Evolutionary conservation across 176 grass and related monocot genomes (phyloP), one percentile per base, ranked within the genome.

Genomic region (barley (Hordeum vulgare)): DNA sequence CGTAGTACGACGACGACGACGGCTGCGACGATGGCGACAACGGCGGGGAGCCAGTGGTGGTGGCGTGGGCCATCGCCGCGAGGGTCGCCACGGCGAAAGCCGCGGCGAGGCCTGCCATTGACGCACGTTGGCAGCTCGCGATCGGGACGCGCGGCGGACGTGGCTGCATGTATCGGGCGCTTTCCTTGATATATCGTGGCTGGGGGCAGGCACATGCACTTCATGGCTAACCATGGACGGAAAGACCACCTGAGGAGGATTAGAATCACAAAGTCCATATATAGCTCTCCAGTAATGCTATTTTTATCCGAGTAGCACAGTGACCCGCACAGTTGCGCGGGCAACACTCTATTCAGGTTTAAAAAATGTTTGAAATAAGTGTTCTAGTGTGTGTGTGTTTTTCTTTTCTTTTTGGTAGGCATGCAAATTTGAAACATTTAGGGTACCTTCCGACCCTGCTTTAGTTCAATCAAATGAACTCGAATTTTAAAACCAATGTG

Each of bases 71-170:
- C 20, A 66, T 61, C 0, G 79, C 9, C 33, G 71, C 45, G 31
- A 66, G 28, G 34, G 59, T 20, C 31, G 18, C 83, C 62, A 81
- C 83, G 51, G 71, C 54, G 53, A 59, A 26, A 24, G 39, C 39
- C 39, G 68, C 68, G 63, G 87, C 78, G 83, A 81, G 88, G 78
- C 78, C 56, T 24, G 44, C 80, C 86, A 79, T 79, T 44, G 37
- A 28, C 47, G 73, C 40, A 72, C 69, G 69, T 45, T 57, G 28
- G 17, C 29, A 9, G 28, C 42, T 31, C 42, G 42, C 71, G 24
- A 29, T 74, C 42, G 51, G 71, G 71, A 72, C 24, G 69, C 44
- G 24, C 69, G 69, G 14, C 40, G 69, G 47, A 14, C 40, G 69
- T 47, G 69, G 23, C 12, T 72, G 69, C 69, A 72, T 72, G 69